These are phyloP conservation scores for Pezicula neosporulosa DNA, from an alignment of 2,329 filamentous ascomycete genomes.

Conservation along the genomic window DNA sequence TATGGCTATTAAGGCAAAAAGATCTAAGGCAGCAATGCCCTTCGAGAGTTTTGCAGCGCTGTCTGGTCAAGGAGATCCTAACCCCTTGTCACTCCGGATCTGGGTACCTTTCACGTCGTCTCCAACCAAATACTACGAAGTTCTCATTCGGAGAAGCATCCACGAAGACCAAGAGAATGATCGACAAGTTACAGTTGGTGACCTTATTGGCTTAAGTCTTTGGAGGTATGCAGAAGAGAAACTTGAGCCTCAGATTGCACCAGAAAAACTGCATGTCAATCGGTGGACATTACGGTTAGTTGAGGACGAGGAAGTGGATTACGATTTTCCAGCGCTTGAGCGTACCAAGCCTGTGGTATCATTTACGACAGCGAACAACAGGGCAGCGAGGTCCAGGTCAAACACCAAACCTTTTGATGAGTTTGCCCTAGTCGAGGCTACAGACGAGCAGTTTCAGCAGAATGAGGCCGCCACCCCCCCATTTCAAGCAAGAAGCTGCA, in stretches of 20 bases:
- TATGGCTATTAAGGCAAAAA: constrained; percentile 69
- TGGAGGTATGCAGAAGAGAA: constrained; percentile 79
- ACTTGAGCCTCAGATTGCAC: constrained; percentile 60
- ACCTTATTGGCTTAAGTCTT: constrained; percentile 77
- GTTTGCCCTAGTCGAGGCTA: constrained; percentile 75
- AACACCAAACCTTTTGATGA: constrained; percentile 79
- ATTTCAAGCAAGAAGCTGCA: constrained; percentile 54
- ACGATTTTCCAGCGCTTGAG: constrained; percentile 77
- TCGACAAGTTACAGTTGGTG: constrained; percentile 66
- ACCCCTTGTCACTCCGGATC: constrained; percentile 72
- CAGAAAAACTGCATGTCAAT: constrained; percentile 71
- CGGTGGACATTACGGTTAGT: constrained; percentile 83
- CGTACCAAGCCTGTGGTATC: constrained; percentile 71
- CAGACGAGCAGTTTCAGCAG: constrained; percentile 61
- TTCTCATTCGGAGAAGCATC: constrained; percentile 66
- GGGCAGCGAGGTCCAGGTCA: constrained; percentile 54
- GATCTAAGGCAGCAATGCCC: constrained; percentile 65
- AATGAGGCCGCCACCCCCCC: constrained; percentile 68
- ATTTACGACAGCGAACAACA: constrained; percentile 79
- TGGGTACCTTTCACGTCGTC: constrained; percentile 70
- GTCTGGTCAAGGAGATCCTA: constrained; percentile 74
- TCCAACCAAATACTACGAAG: constrained; percentile 63
- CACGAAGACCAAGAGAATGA: constrained; percentile 63
- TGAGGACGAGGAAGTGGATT: constrained; percentile 79
- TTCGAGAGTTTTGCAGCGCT: constrained; percentile 75